phyloP scores from a whole-genome alignment of 768 basidiomycete species.

The Pulveroboletus frians region DNA sequence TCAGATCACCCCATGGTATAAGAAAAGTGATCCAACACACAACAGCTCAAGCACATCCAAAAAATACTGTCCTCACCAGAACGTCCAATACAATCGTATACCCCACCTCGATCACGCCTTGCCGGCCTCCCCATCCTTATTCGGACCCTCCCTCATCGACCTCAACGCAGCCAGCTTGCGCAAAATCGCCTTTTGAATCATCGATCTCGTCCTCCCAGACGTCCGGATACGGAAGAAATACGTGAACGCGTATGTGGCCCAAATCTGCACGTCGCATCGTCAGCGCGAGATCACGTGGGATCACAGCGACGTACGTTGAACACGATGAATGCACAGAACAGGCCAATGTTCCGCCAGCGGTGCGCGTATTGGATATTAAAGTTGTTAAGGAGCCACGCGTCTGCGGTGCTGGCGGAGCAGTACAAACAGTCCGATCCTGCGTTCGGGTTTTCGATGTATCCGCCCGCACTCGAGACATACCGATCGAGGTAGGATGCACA shows the following conservation, averaged over 20 bases:
- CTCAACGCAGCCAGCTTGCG: neutral
- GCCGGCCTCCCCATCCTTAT: neutral
- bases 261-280: slow-evolving; percentile 31
- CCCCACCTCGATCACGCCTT: neutral
- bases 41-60: neutral
- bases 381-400: slow-evolving; percentile 37
- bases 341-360: slow-evolving; percentile 44
- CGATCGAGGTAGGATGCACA: slow-evolving; percentile 43
- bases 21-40: neutral
- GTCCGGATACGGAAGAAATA: slow-evolving; percentile 50
- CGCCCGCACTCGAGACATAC: slow-evolving; percentile 40
- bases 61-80: neutral
- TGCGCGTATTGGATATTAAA: slow-evolving; percentile 61
- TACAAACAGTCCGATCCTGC: slow-evolving; percentile 40
- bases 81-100: too few relatives aligned
- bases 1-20: too few relatives aligned
- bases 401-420: slow-evolving; percentile 56
- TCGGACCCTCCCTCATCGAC: neutral
- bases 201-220: slow-evolving; percentile 9
- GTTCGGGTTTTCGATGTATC: slow-evolving; percentile 42
- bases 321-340: slow-evolving; percentile 38
- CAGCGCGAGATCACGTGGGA: neutral
- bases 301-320: slow-evolving; percentile 38
- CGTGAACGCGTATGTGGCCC: slow-evolving; percentile 45
- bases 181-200: neutral